A percentile compares a stretch with the other conserved stretches of the same genome.
Evolutionary conservation across 2,329 filamentous ascomycete species (phyloP).

Genomic region (Diaporthe citrichinensis): DNA sequence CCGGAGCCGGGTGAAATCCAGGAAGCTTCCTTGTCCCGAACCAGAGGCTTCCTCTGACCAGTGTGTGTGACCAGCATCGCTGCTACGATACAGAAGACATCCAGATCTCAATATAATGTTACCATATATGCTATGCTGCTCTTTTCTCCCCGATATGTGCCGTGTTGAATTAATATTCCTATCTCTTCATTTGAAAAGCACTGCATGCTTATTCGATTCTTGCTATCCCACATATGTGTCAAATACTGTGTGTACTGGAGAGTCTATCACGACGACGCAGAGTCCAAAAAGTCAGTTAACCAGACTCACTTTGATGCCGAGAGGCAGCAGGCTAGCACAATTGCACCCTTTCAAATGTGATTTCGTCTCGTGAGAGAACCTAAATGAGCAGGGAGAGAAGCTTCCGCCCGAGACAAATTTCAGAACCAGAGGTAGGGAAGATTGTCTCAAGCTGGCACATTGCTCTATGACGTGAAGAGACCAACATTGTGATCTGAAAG

Average conservation of each 20-base stretch:
- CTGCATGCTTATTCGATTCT: not conserved
- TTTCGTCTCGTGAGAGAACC: not conserved
- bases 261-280: too few species aligned
- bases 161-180: not conserved
- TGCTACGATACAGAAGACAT: not conserved
- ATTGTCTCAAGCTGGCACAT: not conserved
- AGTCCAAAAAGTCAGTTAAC: not conserved
- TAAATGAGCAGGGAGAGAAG: not conserved
- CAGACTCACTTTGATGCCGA: not conserved
- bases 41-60: too few species aligned
- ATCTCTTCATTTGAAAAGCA: not conserved
- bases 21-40: too few species aligned
- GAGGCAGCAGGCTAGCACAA: not conserved
- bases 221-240: not conserved
- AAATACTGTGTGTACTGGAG: not conserved
- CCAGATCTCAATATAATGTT: not conserved
- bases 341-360: not conserved
- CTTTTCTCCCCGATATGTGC: too few species aligned
- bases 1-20: too few species aligned
- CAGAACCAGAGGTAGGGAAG: not conserved
- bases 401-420: not conserved
- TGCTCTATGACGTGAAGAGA: not conserved
- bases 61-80: too few species aligned
- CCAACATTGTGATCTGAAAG: not conserved
- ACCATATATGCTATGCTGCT: too few species aligned